A percentile compares a stretch with the other conserved stretches of the same genome.
These are phyloP conservation scores for Klebsormidium nitens DNA, from an alignment of 139 green algal genomes.

Conservation along the genomic window DNA sequence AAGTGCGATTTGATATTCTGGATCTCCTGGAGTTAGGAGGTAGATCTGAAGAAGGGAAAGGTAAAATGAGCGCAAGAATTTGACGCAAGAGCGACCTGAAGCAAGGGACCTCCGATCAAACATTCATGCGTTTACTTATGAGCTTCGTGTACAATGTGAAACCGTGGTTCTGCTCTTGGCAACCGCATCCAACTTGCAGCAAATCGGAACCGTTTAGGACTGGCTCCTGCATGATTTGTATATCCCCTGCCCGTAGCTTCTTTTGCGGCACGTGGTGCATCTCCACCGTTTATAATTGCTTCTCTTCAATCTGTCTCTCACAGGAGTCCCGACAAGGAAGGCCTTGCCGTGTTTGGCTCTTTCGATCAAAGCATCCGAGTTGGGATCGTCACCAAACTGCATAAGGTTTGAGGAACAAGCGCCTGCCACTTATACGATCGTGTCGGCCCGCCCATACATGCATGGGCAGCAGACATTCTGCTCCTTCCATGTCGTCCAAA, in stretches of 20 bases:
- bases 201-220: background rate
- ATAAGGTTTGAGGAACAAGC: slow-evolving; percentile 52
- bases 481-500: no score
- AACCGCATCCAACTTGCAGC: background rate
- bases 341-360: slow-evolving; percentile 66
- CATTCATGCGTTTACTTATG: background rate
- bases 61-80: background rate
- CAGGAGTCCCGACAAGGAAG: slow-evolving; percentile 67
- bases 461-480: no score
- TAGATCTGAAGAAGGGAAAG: background rate
- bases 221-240: background rate
- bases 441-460: no score
- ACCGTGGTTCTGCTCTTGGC: background rate
- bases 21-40: background rate
- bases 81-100: background rate
- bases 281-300: background rate
- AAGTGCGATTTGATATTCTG: background rate
- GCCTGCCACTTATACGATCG: no score
- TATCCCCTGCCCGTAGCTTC: no score
- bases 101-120: background rate
- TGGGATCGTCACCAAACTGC: slow-evolving; percentile 69
- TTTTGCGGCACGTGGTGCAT: no score
- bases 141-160: background rate
- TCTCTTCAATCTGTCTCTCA: background rate
- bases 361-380: slow-evolving; percentile 85